Evolutionary conservation across 495 filamentous ascomycete species (phyloP), one percentile per base, ranked within the genome.

Genomic region (Usnea hakonensis): DNA sequence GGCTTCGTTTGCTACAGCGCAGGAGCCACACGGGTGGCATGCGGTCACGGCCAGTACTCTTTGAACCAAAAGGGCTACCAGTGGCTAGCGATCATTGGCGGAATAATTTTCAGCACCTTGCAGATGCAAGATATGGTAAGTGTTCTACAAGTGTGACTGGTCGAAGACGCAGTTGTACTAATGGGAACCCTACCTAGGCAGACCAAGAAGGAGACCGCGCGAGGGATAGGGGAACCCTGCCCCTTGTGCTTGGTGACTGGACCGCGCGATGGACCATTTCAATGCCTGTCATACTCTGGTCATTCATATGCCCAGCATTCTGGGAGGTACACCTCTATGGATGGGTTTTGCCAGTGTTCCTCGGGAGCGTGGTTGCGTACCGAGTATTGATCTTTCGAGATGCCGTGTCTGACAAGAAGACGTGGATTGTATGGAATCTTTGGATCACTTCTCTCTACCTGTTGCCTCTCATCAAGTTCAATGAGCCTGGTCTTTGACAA

Each of bases 61-160:
- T 55, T 69, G 37, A 72, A 58, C 23, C 56, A 60, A 19, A 61
- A 41, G 40, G 73, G 57, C 19, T 64, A 68, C 36, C 60, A 64
- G 9, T 85, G 83, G 83, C 64, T 78, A 2, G 62, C 52, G 0
- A 74, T 83, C 4, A 68, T 82, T 28, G 68, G 74, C 26, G 68
- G 65, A 3, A 72, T 80, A 17, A 73, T 84, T 26, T 67, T 78
- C 23, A 77, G 76, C 0, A 84, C 81, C n/a, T 70, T 83, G 58
- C 78, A 83, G 6, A 64, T 78, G 0, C 81, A 83, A 63, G 81
- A 83, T 62, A 65, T 83, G 10, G 71, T 74, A 37, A 50, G 53
- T 38, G 26, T 9, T 17, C 26, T 26, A 57, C 54, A 37, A 38
- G 5, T 30, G 21, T 14, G 4, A 32, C 9, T 5, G 1, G 28